Evolutionary conservation across 176 grass and related monocot species (phyloP).

Genomic region (Carex scoparia): DNA sequence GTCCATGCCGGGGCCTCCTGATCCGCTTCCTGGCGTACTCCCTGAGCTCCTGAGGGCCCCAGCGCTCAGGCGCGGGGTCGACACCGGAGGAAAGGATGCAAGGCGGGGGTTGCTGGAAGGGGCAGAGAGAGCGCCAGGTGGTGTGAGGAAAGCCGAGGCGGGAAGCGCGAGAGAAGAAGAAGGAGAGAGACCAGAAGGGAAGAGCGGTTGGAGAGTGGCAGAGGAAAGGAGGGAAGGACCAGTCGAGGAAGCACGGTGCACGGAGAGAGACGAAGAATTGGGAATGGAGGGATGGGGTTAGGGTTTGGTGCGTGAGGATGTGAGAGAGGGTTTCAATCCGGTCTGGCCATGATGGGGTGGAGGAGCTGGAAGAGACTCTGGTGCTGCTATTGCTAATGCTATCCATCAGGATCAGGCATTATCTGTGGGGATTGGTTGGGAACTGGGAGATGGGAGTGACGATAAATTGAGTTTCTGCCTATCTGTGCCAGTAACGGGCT

Average conservation of each 20-base stretch:
- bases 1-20: not conserved
- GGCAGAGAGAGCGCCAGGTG: constrained; percentile 68
- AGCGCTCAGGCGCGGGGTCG: constrained; percentile 41
- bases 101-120: constrained; percentile 72
- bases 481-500: too few relatives aligned
- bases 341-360: constrained; percentile 33
- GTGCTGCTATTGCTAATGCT: not conserved
- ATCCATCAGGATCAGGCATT: not conserved
- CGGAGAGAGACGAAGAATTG: constrained; percentile 64
- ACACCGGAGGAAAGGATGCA: constrained; percentile 44
- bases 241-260: constrained; percentile 42
- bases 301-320: constrained; percentile 49
- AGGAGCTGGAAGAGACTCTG: not conserved
- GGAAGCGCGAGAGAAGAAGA: constrained; percentile 50
- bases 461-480: too few relatives aligned
- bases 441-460: too few relatives aligned
- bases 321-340: constrained; percentile 45
- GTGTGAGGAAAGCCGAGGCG: constrained; percentile 48
- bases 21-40: constrained; percentile 34
- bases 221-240: constrained; percentile 65
- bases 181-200: constrained; percentile 34
- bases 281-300: constrained; percentile 72
- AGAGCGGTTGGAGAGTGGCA: constrained; percentile 29
- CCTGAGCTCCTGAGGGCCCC: constrained; percentile 34
- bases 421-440: not conserved